A percentile compares a stretch with the other conserved stretches of the same genome.
Evolutionary conservation across 78 protist genomes (phyloP).

Genomic region (Neovahlkampfia damariscottae): DNA sequence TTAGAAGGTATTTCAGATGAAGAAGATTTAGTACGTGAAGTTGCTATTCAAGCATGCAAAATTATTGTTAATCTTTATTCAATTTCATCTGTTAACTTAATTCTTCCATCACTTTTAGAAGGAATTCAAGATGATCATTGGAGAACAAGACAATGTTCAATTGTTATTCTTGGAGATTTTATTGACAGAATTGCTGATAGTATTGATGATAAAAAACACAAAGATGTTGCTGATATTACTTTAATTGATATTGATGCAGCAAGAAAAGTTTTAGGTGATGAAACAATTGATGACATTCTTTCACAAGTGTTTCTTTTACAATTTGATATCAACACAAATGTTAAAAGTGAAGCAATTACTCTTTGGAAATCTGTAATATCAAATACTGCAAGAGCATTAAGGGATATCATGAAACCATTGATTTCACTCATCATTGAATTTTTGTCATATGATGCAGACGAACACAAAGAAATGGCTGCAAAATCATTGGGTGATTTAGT

Average conservation of each 20-base stretch:
- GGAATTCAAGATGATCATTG: conserved; percentile 71
- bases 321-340: neutral
- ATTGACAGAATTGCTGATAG: neutral
- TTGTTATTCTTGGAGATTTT: conserved; percentile 71
- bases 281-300: neutral
- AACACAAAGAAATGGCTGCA: conserved; percentile 40
- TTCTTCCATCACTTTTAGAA: conserved; percentile 57
- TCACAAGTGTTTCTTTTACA: neutral
- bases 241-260: neutral
- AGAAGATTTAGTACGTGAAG: conserved; percentile 63
- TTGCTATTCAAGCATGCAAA: conserved; percentile 67
- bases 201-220: neutral
- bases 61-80: conserved; percentile 49
- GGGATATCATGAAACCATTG: neutral
- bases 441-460: neutral
- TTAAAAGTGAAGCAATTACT: neutral
- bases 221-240: no score
- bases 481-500: conserved; percentile 79
- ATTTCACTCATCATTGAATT: neutral
- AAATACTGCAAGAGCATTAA: neutral
- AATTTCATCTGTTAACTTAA: conserved; percentile 26
- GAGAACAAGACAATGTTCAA: conserved; percentile 68
- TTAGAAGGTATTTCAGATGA: conserved; percentile 71
- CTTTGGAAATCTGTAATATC: neutral
- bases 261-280: neutral